These are phyloP conservation scores for Papiliotrema flavescens DNA, from an alignment of 1,284 basidiomycete species.

Conservation along the genomic window DNA sequence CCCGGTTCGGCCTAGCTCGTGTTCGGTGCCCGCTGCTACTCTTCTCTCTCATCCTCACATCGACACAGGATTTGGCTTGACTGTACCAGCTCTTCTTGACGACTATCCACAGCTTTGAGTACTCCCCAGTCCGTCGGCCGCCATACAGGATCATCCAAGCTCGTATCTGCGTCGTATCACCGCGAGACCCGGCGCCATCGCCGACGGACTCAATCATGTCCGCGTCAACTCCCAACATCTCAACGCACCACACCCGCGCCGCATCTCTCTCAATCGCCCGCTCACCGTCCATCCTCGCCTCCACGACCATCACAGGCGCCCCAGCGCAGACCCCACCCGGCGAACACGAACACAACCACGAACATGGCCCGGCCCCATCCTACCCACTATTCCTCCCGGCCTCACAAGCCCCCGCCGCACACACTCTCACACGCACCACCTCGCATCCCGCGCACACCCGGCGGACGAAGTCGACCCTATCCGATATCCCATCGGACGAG, in stretches of 20 bases:
- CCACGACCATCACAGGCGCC: constrained; percentile 3
- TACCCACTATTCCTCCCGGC: not conserved
- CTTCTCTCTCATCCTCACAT: not conserved
- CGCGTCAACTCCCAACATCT: not conserved
- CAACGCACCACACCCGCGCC: constrained; percentile 10
- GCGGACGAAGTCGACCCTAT: not conserved
- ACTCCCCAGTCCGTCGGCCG: not conserved
- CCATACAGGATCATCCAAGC: not conserved
- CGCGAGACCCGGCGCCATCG: too few species aligned
- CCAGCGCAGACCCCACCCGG: not conserved
- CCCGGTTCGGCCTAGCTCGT: too few species aligned
- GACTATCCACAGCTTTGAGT: not conserved
- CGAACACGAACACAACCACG: constrained; percentile 2
- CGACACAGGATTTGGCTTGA: not conserved
- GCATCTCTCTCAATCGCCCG: constrained; percentile 23
- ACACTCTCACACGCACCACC: not conserved
- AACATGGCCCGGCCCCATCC: not conserved
- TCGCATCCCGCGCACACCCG: not conserved
- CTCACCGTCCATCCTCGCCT: constrained; percentile 22
- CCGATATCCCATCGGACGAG: not conserved
- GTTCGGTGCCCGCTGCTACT: too few species aligned
- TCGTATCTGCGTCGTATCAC: not conserved
- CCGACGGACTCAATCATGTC: too few species aligned
- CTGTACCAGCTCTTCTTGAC: too few species aligned
- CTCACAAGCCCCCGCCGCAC: not conserved